Evolutionary conservation across 2,329 filamentous ascomycete species (phyloP), one percentile per base, ranked within the genome.

Genomic region (Davidsoniella neocaledoniae): DNA sequence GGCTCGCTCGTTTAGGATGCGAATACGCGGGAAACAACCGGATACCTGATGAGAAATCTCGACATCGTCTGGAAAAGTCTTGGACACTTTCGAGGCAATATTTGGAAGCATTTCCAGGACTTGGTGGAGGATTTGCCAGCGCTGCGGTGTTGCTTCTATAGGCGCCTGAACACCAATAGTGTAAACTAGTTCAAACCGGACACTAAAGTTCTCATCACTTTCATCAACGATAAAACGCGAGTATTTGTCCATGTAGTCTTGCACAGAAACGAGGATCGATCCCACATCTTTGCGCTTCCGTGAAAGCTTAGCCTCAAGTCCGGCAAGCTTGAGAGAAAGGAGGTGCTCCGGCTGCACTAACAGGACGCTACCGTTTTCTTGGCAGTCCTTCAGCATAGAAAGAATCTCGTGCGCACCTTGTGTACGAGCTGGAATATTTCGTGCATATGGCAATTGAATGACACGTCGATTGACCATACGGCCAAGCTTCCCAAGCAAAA

Each of bases 301-400:
- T 7, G 51, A 48, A 16, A 50, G 37, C 3, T 66, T 46, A 0
- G 9, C 17, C 51, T 83, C 76, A 0, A 78, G 58, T 0, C 73
- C 73, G 66, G 80, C 76, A 0, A 83, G 64, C 54, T 79, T 69
- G 44, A 83, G 74, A 0, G 79, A 83, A 0, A 83, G 59, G 0
- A 81, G 58, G 51, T 83, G 73, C 55, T 83, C 78, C 0, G 79
- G 79, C 36, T 81, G 76, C 0, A 76, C 63, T 0, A 84, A 60
- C 0, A 83, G 55, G 0, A 84, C 62, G 0, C 77, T 77, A 0
- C 74, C 67, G 0, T 59, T 58, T 0, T 52, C n/a, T 55, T 67
- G 68, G 45, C 76, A 82, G 19, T 48, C 23, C 0, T 60, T 5
- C 9, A 68, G 68, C 0, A 73, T 61, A 0, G 55, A 4, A 0